Conservation (phyloP, 352 stramenopile species). For the Albugo laibachii region DNA sequence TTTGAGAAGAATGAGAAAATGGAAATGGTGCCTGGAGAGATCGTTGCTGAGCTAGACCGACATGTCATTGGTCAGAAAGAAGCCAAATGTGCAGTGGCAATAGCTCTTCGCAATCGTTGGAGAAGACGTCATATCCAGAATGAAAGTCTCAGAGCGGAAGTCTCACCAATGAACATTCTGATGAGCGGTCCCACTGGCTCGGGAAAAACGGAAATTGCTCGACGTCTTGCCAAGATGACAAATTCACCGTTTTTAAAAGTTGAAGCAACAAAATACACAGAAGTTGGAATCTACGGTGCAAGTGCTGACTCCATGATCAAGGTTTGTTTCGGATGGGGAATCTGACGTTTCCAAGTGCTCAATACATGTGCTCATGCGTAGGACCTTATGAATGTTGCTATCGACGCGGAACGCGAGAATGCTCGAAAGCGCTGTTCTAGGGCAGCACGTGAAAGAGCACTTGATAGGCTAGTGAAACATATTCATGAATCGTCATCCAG, state of each 20-base stretch:
- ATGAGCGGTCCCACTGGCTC: slow-evolving; percentile 98
- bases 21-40: slow-evolving; percentile 75
- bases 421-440: slow-evolving; percentile 69
- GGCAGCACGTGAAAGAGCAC: slow-evolving; percentile 72
- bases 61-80: slow-evolving; percentile 93
- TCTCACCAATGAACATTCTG: slow-evolving; percentile 98
- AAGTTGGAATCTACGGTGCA: slow-evolving; percentile 96
- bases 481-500: too few relatives aligned
- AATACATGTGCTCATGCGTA: background rate
- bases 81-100: slow-evolving; percentile 94
- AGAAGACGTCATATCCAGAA: slow-evolving; percentile 85
- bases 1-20: too few relatives aligned
- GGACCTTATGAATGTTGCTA: slow-evolving; percentile 91
- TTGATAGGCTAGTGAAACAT: slow-evolving; percentile 71
- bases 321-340: slow-evolving; percentile 4
- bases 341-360: background rate
- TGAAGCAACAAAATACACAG: slow-evolving; percentile 98
- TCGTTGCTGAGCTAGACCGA: slow-evolving; percentile 88
- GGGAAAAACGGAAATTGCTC: slow-evolving; percentile 96
- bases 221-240: slow-evolving; percentile 93
- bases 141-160: slow-evolving; percentile 60
- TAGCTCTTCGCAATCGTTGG: slow-evolving; percentile 97
- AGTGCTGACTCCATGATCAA: slow-evolving; percentile 98
- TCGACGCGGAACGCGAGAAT: slow-evolving; percentile 74
- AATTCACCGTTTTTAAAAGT: slow-evolving; percentile 96